Percentiles rank a stretch among this genome's conserved stretches.
phyloP scores from a whole-genome alignment of 441 rosid species.

The Gossypium davidsonii region DNA sequence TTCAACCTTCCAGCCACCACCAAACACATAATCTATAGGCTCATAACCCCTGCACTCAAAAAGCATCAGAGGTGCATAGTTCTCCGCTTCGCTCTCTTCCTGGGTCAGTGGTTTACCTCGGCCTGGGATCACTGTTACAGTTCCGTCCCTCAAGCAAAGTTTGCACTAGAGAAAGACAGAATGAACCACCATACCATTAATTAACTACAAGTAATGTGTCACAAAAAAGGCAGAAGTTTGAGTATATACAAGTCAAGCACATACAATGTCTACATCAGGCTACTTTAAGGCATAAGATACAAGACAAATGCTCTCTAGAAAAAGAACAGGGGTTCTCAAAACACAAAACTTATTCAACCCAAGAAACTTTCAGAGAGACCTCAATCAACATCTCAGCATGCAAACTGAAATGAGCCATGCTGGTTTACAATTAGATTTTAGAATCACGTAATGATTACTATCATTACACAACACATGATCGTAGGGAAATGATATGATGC shows the following conservation, averaged over 20 bases:
- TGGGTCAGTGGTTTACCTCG: constrained; percentile 57
- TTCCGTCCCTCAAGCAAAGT: constrained; percentile 80
- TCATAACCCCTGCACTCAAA: constrained; percentile 85
- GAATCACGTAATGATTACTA: neutral
- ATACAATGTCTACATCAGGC: neutral
- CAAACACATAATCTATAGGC: constrained; percentile 60
- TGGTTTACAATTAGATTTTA: neutral
- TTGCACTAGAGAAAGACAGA: constrained; percentile 54
- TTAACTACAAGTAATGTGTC: neutral
- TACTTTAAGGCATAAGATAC: neutral
- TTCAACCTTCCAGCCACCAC: constrained; percentile 66
- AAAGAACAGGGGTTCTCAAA: neutral
- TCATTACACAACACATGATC: neutral
- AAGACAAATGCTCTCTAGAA: neutral
- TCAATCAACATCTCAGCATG: neutral
- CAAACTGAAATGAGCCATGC: neutral
- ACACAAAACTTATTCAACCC: neutral
- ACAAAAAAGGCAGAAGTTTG: neutral
- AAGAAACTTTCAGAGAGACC: neutral
- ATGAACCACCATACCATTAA: constrained; percentile 8
- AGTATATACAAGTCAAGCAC: neutral
- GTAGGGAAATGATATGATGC: neutral
- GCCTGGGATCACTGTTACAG: constrained; percentile 67
- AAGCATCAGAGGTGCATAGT: constrained; percentile 64
- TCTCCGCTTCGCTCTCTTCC: constrained; percentile 53